Base-by-base conservation (phyloP, 306 rosid species). In the Vigna hirtella region DNA sequence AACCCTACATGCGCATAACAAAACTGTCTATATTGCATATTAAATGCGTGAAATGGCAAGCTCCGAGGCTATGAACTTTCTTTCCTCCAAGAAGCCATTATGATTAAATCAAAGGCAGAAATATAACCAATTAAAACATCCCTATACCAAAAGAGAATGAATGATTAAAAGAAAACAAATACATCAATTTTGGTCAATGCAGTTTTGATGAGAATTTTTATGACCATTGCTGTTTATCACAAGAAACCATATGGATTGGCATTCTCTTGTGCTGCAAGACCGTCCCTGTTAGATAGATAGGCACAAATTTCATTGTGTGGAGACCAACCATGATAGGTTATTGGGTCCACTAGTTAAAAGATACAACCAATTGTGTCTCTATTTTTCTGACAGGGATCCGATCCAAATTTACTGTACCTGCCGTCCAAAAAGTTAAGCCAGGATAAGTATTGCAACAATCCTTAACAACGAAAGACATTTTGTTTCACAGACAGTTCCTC, bases 41-140 rank as follows among this genome's bases (percentile, higher is more conserved):
- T 20, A 36, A 34, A 48, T 7, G 7, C 47, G 79, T 74, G 49
- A 71, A 78, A 70, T 42, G 8, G 18, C 1, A 58, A 58, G 64
- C 24, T 9, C 57, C n/a, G 52, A 63, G 17, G 42, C 15, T 15
- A 1, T 51, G 16, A 2, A 30, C 69, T 30, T 55, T 68, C 32
- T 24, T 61, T 65, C 43, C 20, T 26, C 26, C 18, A 18, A 32
- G 9, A 66, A 66, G 24, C 13, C 28, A 79, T 69, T 15, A 47
- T 6, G 64, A 66, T 74, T 34, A 45, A 30, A 47, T 48, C 47
- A 57, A 70, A 49, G 66, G 59, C 40, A 68, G 30, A 75, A 49
- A 11, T 58, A 36, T 6, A 57, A 72, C 56, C 20, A 48, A 48
- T 56, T 38, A 51, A 48, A 40, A 45, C 8, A 6, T 73, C n/a